A percentile compares a stretch with the other conserved stretches of the same genome.
Conservation (phyloP, 495 filamentous ascomycete genomes). For the Amniculicola lignicola region DNA sequence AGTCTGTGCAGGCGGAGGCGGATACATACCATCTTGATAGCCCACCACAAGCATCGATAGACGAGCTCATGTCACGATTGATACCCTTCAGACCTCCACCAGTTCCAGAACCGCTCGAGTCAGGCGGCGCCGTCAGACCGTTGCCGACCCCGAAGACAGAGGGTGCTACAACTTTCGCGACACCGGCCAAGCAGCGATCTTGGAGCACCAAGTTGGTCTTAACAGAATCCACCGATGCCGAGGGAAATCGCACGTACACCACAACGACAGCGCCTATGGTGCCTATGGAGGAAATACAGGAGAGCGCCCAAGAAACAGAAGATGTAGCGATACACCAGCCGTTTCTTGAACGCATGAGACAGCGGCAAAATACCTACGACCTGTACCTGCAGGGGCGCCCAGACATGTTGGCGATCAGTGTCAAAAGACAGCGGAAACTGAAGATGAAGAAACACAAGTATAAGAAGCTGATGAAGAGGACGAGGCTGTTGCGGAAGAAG, state of each 20-base stretch:
- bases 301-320: constrained; percentile 8
- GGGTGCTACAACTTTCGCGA: neutral
- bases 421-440: constrained; percentile 78
- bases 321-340: constrained; percentile 36
- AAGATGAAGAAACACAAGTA: constrained; percentile 99
- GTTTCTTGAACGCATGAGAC: constrained; percentile 40
- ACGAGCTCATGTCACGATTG: constrained; percentile 22
- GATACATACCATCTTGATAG: constrained; percentile 27
- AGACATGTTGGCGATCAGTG: constrained; percentile 60
- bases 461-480: constrained; percentile 95
- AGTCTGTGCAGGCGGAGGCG: constrained; percentile 31
- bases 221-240: constrained; percentile 66
- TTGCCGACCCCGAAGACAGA: neutral
- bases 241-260: constrained; percentile 63
- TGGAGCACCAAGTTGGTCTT: constrained; percentile 82
- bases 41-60: constrained; percentile 17
- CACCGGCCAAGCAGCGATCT: constrained; percentile 47
- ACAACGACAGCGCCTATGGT: constrained; percentile 40
- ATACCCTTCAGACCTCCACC: constrained; percentile 29
- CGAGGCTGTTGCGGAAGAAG: constrained; percentile 82
- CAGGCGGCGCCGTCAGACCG: neutral
- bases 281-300: constrained; percentile 20
- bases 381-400: constrained; percentile 17
- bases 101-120: constrained; percentile 15
- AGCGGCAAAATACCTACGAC: constrained; percentile 27